A percentile compares a stretch with the other conserved stretches of the same genome.
Evolutionary conservation across 2,329 filamentous ascomycete species (phyloP).

Genomic region (Nothophoma quercina): DNA sequence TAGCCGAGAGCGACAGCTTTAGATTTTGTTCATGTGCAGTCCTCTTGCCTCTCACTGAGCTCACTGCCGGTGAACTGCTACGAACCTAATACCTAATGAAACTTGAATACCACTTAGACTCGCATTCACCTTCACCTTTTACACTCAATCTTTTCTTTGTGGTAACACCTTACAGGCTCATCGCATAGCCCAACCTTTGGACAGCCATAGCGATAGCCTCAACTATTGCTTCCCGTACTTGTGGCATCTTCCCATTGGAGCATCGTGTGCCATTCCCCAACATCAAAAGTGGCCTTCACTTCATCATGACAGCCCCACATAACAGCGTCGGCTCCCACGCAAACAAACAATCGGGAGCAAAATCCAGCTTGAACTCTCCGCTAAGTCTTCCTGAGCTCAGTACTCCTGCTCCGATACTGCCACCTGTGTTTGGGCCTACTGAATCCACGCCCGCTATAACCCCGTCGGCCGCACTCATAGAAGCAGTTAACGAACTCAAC

Average conservation of each 20-base stretch:
- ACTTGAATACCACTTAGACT: neutral
- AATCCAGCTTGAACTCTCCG: neutral
- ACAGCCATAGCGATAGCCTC: too few relatives aligned
- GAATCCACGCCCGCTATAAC: neutral
- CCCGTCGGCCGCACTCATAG: neutral
- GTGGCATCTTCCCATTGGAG: too few relatives aligned
- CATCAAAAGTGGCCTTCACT: constrained; percentile 3
- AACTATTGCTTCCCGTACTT: too few relatives aligned
- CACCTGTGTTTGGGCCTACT: neutral
- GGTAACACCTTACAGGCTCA: too few relatives aligned
- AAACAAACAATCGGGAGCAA: neutral
- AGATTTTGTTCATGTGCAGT: neutral
- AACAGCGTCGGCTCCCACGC: neutral
- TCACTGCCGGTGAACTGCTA: neutral
- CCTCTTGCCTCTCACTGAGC: neutral
- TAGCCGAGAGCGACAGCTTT: neutral
- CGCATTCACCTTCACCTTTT: neutral
- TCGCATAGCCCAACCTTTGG: too few relatives aligned
- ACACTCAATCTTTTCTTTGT: too few relatives aligned
- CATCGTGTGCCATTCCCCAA: too few relatives aligned
- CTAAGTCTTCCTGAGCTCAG: too few relatives aligned
- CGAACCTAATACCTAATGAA: constrained; percentile 15
- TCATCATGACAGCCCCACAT: constrained; percentile 3
- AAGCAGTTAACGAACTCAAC: neutral
- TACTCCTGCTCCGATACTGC: neutral